phyloP scores from a whole-genome alignment of 2,329 filamentous ascomycete genomes.

The Xylariaceae sp. region DNA sequence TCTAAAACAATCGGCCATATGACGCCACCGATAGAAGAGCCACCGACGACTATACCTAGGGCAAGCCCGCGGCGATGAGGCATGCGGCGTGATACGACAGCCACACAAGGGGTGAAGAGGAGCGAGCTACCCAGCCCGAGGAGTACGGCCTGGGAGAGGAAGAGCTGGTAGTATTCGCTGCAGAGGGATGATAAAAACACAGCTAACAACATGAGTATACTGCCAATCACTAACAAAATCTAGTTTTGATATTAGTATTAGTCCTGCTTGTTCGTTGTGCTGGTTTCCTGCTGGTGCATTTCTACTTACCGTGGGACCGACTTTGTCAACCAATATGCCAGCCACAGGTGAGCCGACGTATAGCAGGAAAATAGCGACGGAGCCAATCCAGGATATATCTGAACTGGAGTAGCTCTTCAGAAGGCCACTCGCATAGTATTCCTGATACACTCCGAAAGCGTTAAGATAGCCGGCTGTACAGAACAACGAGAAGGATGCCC shows the following conservation, averaged over 20 bases:
- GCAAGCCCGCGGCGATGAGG: constrained; percentile 24
- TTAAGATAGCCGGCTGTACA: constrained; percentile 33
- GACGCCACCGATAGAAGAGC: constrained; percentile 32
- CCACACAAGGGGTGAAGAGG: constrained; percentile 22
- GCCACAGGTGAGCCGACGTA: constrained; percentile 24
- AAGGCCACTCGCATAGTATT: constrained; percentile 28
- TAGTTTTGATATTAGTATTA: neutral
- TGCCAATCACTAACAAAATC: constrained; percentile 15
- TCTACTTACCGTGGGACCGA: constrained; percentile 25
- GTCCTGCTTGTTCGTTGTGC: neutral
- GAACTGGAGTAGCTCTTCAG: constrained; percentile 20
- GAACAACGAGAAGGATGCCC: constrained; percentile 23
- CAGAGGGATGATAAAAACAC: constrained; percentile 30
- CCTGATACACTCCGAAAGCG: constrained; percentile 33
- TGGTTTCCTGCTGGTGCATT: neutral
- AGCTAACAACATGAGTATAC: constrained; percentile 20
- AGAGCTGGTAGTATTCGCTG: constrained; percentile 31
- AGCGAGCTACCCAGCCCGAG: constrained; percentile 21
- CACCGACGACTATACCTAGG: constrained; percentile 20
- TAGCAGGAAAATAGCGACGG: constrained; percentile 31
- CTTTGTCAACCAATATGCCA: constrained; percentile 30
- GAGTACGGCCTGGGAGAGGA: constrained; percentile 29
- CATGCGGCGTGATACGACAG: constrained; percentile 23
- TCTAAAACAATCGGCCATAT: constrained; percentile 32
- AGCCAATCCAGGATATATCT: constrained; percentile 33